Percentiles rank a stretch among this genome's conserved stretches.
phyloP scores from a whole-genome alignment of 1,284 basidiomycete genomes.

The Hemileia vastatrix region DNA sequence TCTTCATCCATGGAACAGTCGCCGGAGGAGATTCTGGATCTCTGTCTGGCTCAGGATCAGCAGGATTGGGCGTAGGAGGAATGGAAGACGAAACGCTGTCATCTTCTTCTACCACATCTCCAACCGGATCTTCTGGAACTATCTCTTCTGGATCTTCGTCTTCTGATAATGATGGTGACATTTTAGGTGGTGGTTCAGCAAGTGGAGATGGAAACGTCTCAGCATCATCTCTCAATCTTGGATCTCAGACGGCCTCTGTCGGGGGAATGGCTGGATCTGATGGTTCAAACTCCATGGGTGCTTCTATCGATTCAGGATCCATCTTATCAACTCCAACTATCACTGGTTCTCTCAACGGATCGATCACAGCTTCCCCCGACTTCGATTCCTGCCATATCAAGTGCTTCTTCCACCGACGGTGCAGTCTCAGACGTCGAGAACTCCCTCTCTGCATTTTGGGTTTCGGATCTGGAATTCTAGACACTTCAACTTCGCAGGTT shows the following conservation, averaged over 20 bases:
- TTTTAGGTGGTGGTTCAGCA: not conserved
- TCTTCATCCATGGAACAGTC: not conserved
- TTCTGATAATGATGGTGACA: not conserved
- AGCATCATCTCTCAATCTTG: too few species aligned
- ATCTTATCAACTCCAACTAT: not conserved
- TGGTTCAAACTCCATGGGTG: not conserved
- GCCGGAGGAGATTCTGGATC: not conserved
- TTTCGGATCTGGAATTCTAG: not conserved
- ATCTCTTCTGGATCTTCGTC: not conserved
- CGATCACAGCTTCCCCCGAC: not conserved
- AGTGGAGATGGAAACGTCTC: not conserved
- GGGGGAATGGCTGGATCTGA: not conserved
- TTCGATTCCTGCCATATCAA: not conserved
- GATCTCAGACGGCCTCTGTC: not conserved
- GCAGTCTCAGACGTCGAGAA: not conserved
- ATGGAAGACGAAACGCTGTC: not conserved
- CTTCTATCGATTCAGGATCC: not conserved
- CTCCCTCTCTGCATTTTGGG: not conserved
- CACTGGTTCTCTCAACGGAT: not conserved
- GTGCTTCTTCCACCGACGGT: not conserved
- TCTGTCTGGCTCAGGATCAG: not conserved
- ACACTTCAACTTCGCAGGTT: not conserved
- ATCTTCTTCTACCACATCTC: not conserved
- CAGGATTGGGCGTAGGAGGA: not conserved
- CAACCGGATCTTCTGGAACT: not conserved